These are phyloP conservation scores for Moringa oleifera DNA, from an alignment of 345 rosid species.

Conservation along the genomic window DNA sequence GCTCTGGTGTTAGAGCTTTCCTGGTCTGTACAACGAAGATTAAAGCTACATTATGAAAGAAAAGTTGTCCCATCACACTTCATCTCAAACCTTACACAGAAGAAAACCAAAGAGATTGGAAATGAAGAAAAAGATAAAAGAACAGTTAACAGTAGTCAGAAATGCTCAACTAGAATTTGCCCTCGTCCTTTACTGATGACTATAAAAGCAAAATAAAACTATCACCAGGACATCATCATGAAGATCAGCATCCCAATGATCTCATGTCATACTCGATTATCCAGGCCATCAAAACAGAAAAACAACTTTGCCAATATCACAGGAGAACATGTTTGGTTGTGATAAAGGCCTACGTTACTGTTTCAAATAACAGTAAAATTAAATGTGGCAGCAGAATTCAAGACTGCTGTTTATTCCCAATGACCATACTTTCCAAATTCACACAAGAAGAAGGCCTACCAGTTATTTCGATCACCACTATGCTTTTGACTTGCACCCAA, in stretches of 20 bases:
- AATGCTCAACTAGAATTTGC: neutral
- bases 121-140: neutral
- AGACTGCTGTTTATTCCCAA: neutral
- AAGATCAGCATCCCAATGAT: too few species aligned
- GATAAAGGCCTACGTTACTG: neutral
- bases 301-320: neutral
- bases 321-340: too few species aligned
- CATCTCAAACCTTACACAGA: too few species aligned
- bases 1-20: slow-evolving; percentile 64
- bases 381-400: neutral
- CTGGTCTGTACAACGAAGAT: slow-evolving; percentile 47
- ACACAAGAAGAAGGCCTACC: too few species aligned
- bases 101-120: too few species aligned
- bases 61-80: too few species aligned
- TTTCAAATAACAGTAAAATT: neutral
- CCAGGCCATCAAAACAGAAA: neutral
- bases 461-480: too few species aligned
- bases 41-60: too few species aligned
- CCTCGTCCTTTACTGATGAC: too few species aligned
- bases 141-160: neutral
- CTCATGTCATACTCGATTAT: neutral
- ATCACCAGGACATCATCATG: neutral
- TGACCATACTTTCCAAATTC: too few species aligned
- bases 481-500: too few species aligned
- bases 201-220: too few species aligned